Evolutionary conservation across 2,329 filamentous ascomycete genomes (phyloP).

Genomic region (Microcyclosporella mali): DNA sequence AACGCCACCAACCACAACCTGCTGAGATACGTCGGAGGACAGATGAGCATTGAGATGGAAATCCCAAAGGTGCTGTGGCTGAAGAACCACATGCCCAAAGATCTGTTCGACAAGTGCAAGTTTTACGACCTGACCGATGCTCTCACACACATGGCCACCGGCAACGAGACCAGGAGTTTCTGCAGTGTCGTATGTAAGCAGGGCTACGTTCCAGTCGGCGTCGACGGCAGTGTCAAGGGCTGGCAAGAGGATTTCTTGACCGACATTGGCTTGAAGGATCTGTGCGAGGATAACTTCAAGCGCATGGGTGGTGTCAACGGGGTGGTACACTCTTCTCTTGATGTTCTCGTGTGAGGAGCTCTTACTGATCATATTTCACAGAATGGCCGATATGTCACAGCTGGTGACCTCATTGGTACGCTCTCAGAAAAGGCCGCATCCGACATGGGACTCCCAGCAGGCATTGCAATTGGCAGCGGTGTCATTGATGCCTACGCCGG

Average conservation of each 20-base stretch:
- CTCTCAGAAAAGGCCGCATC: constrained; percentile 75
- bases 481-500: constrained; percentile 98
- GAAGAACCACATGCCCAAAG: constrained; percentile 94
- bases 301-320: constrained; percentile 90
- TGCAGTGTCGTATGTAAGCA: constrained; percentile 98
- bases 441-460: constrained; percentile 76
- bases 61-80: constrained; percentile 97
- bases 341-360: constrained; percentile 1
- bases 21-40: constrained; percentile 90
- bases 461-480: constrained; percentile 88
- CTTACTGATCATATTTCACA: constrained; percentile 42
- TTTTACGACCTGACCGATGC: constrained; percentile 95
- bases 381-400: constrained; percentile 88
- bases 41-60: constrained; percentile 99
- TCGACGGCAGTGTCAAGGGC: constrained; percentile 93
- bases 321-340: constrained; percentile 58
- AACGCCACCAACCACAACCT: constrained; percentile 89
- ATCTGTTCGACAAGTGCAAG: constrained; percentile 86
- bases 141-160: constrained; percentile 88
- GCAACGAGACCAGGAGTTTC: constrained; percentile 84
- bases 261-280: constrained; percentile 77
- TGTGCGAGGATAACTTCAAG: constrained; percentile 81
- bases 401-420: constrained; percentile 81
- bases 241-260: constrained; percentile 95
- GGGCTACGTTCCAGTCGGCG: constrained; percentile 90